Conservation (phyloP, 768 basidiomycete species). For the Mycena olivaceomarginata region DNA sequence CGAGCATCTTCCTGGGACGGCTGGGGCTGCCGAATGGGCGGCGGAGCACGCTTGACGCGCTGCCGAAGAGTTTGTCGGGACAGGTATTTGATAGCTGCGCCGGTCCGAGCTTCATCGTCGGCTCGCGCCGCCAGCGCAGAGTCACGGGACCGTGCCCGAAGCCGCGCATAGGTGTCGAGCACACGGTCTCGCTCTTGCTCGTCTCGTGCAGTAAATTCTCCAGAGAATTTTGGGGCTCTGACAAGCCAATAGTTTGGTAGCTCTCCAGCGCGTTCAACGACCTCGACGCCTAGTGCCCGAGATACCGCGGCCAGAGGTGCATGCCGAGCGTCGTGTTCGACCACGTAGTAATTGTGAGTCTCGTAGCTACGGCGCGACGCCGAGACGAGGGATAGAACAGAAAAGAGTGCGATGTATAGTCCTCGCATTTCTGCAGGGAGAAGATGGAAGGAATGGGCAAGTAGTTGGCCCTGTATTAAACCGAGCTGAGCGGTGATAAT, state of each 20-base stretch:
- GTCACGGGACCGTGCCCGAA: slow-evolving; percentile 55
- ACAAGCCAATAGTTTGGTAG: slow-evolving; percentile 90
- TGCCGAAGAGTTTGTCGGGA: slow-evolving; percentile 78
- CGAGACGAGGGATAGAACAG: slow-evolving; percentile 30
- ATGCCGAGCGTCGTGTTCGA: slow-evolving; percentile 76
- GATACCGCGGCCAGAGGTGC: slow-evolving; percentile 79
- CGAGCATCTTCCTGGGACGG: slow-evolving; percentile 20
- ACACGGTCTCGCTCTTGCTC: slow-evolving; percentile 65
- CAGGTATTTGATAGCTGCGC: slow-evolving; percentile 73
- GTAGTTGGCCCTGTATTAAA: too few species aligned
- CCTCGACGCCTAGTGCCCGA: slow-evolving; percentile 81
- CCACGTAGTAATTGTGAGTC: slow-evolving; percentile 88
- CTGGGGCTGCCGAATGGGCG: slow-evolving; percentile 58
- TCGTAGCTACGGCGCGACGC: slow-evolving; percentile 70
- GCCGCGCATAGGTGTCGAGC: slow-evolving; percentile 65
- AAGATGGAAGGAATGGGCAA: too few species aligned
- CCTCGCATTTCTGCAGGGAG: slow-evolving; percentile 24
- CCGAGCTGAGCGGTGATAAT: too few species aligned
- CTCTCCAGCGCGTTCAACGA: slow-evolving; percentile 93
- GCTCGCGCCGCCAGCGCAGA: slow-evolving; percentile 62
- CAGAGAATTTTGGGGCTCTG: slow-evolving; percentile 66
- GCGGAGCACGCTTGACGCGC: slow-evolving; percentile 84
- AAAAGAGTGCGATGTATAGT: slow-evolving; percentile 24
- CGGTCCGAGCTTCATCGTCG: slow-evolving; percentile 51
- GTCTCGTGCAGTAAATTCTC: slow-evolving; percentile 53